Base-by-base conservation (phyloP, 2,329 filamentous ascomycete genomes). In the Tolypocladium amazonense region DNA sequence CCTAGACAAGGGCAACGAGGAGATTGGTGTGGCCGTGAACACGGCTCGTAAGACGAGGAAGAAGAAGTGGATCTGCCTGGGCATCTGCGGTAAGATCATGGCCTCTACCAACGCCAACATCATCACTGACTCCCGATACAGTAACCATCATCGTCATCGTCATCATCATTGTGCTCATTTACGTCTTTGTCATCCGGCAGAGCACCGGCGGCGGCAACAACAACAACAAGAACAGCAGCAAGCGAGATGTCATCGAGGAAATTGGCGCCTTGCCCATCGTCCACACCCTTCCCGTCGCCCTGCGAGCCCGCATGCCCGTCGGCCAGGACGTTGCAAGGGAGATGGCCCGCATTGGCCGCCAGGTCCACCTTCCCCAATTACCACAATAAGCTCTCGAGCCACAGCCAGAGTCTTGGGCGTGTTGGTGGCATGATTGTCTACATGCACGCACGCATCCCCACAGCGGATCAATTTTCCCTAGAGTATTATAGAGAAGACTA, bases 31-130 rank as follows among this genome's bases (percentile, higher is more conserved):
- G n/a, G 92, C 92, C 15, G 89, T 96, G 63, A 81, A 82, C 62
- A 96, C 90, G 66, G 93, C 93, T 11, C 82, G 88, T 72, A 84
- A 85, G 67, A 90, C 88, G 57, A 83, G 90, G 66, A 90, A 86
- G 78, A 96, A 95, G 91, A 97, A 97, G 88, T 97, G 92, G 92
- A 92, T 89, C 72, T 96, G 92, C 80, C 77, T 96, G 66, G 86
- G 88, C 68, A 90, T 97, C 69, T 77, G 81, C 67, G 77, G 82
- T 85, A 78, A 66, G 82, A 69, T 25, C 38, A 15, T 30, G 18
- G 6, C 45, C 12, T n/a, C 18, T 23, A 7, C 37, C 14, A 27
- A 20, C 4, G 20, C 0, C 2, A 23, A 43, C n/a, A 56, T 23
- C 43, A 11, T 30, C 25, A 25, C 70, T 77, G 65, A 75, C 65